These are phyloP conservation scores for Pachyrhizus erosus DNA, from an alignment of 306 rosid genomes.

Conservation along the genomic window DNA sequence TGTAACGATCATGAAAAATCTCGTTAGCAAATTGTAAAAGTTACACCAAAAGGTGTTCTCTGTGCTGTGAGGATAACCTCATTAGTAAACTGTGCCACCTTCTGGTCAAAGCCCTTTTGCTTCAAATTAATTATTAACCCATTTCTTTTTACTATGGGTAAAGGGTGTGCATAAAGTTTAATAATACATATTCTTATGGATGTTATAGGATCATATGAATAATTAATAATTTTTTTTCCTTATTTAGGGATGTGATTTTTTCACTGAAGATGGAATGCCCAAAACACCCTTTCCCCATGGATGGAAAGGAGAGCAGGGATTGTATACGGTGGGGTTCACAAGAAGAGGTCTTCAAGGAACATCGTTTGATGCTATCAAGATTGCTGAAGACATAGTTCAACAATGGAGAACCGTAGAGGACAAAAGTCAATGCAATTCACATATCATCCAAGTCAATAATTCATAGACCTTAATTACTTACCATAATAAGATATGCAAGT, in stretches of 20 bases:
- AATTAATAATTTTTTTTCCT: background rate
- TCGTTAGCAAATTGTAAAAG: conserved; percentile 35
- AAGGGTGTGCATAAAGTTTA: background rate
- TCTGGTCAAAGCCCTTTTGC: conserved; percentile 28
- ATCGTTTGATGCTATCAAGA: conserved; percentile 68
- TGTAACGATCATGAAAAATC: conserved; percentile 40
- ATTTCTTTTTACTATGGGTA: background rate
- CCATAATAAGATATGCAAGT: background rate
- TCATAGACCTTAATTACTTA: conserved; percentile 6
- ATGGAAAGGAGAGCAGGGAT: conserved; percentile 87
- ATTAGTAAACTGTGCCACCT: background rate
- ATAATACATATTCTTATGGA: too few relatives aligned
- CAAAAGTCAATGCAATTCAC: conserved; percentile 51
- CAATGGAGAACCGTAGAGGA: conserved; percentile 58
- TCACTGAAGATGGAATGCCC: conserved; percentile 86
- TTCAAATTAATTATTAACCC: conserved; percentile 2
- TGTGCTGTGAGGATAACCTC: conserved; percentile 7
- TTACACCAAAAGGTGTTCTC: too few relatives aligned
- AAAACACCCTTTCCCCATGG: conserved; percentile 82
- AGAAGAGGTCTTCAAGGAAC: conserved; percentile 87
- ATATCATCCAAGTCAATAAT: conserved; percentile 54
- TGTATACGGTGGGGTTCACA: conserved; percentile 88
- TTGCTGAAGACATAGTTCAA: conserved; percentile 66
- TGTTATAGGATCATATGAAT: background rate
- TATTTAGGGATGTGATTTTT: conserved; percentile 67